Evolutionary conservation across 73 alveolate species (phyloP).

Genomic region (Paramecium bursaria): DNA sequence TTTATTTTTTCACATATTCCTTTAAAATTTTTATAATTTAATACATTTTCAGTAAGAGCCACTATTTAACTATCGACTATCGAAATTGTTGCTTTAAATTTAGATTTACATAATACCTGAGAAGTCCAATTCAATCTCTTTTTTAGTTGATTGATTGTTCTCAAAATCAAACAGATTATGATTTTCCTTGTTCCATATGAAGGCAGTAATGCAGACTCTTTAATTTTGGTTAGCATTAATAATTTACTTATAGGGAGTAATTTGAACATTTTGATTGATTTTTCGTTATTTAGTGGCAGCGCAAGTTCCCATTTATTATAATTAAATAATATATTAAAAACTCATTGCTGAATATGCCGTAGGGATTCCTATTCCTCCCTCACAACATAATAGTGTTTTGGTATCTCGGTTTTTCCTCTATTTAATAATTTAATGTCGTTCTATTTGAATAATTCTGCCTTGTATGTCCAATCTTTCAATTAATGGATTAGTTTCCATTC

Average conservation of each 20-base stretch:
- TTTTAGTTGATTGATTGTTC: constrained; percentile 3
- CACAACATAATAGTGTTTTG: too few relatives aligned
- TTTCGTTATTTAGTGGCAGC: constrained; percentile 46
- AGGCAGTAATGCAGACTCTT: constrained; percentile 50
- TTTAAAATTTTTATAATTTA: not conserved
- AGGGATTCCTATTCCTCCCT: too few relatives aligned
- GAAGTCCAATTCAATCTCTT: constrained; percentile 47
- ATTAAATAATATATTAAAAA: not conserved
- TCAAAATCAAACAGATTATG: constrained; percentile 61
- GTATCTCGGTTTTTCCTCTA: too few relatives aligned
- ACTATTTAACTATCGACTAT: constrained; percentile 52
- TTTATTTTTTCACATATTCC: constrained; percentile 55
- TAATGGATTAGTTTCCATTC: too few relatives aligned
- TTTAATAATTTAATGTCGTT: too few relatives aligned
- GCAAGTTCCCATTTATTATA: constrained; percentile 33
- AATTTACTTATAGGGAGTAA: constrained; percentile 32
- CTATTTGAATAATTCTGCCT: too few relatives aligned
- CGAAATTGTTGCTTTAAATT: constrained; percentile 34
- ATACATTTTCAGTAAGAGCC: constrained; percentile 47
- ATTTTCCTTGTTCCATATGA: constrained; percentile 45
- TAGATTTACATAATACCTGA: constrained; percentile 8
- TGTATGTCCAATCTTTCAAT: too few relatives aligned
- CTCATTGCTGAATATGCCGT: too few relatives aligned
- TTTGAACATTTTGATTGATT: constrained; percentile 19
- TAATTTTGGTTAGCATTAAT: too few relatives aligned